These are phyloP conservation scores for Silene latifolia DNA, from an alignment of 148 eudicot genomes.

Conservation along the genomic window DNA sequence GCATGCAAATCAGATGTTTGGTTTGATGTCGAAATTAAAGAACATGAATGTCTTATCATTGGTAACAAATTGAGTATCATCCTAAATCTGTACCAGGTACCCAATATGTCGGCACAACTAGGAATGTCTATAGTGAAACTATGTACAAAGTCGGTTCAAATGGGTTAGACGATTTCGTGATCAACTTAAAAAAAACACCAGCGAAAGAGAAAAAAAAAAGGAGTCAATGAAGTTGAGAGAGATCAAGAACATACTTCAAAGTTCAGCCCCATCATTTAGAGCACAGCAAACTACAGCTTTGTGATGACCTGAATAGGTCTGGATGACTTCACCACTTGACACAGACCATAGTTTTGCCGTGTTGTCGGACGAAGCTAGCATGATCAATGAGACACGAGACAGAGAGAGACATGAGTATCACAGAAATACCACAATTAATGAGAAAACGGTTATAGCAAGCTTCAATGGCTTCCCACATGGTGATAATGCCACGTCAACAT, in stretches of 20 bases:
- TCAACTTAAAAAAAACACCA: too few species aligned
- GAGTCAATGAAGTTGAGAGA: background rate
- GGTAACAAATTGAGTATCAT: too few species aligned
- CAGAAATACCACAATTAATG: background rate
- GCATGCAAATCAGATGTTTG: too few species aligned
- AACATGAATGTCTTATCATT: too few species aligned
- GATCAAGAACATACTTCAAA: conserved; percentile 33
- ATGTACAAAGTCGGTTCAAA: conserved; percentile 15
- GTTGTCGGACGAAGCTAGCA: conserved; percentile 89
- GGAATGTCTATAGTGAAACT: background rate
- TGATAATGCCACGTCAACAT: too few species aligned
- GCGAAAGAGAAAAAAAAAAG: background rate
- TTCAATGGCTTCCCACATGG: too few species aligned
- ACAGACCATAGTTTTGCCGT: conserved; percentile 83
- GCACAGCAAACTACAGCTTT: conserved; percentile 97
- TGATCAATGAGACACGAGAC: background rate
- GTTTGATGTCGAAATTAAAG: too few species aligned
- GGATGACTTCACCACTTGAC: conserved; percentile 69
- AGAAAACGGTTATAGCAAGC: too few species aligned
- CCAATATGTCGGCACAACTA: background rate
- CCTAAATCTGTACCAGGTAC: too few species aligned
- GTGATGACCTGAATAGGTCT: conserved; percentile 83
- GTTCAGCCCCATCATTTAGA: conserved; percentile 89
- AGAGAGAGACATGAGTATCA: background rate
- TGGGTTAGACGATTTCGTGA: background rate